These are phyloP conservation scores for Trifolium pratense DNA, from an alignment of 306 rosid genomes.

Conservation along the genomic window DNA sequence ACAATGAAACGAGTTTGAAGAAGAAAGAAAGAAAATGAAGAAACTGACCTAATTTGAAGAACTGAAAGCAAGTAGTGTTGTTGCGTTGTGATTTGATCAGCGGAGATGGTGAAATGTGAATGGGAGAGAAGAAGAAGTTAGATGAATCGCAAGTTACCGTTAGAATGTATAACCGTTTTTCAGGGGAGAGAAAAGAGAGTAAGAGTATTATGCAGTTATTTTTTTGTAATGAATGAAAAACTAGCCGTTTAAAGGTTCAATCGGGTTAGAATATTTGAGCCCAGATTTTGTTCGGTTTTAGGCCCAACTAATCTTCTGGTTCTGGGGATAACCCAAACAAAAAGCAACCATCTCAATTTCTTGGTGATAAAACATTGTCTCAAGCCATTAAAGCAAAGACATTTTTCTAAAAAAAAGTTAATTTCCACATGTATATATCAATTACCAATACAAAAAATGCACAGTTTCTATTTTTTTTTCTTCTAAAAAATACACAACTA, in stretches of 20 bases:
- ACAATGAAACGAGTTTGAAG: conserved; percentile 23
- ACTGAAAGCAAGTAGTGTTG: conserved; percentile 27
- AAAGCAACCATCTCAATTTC: too few relatives aligned
- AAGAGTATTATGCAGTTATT: neutral
- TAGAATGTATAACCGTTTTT: conserved; percentile 28
- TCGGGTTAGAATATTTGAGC: conserved; percentile 17
- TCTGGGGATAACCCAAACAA: too few relatives aligned
- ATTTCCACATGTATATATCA: too few relatives aligned
- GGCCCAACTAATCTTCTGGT: neutral
- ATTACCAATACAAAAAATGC: too few relatives aligned
- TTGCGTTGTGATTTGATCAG: neutral
- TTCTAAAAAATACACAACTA: too few relatives aligned
- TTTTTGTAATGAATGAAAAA: conserved; percentile 35
- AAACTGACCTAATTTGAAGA: conserved; percentile 52
- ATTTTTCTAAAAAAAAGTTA: too few relatives aligned
- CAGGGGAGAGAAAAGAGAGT: neutral
- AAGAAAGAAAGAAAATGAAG: conserved; percentile 21
- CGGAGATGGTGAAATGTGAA: conserved; percentile 12
- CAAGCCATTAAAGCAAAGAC: too few relatives aligned
- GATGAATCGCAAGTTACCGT: conserved; percentile 42
- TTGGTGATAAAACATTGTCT: too few relatives aligned
- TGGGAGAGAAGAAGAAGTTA: conserved; percentile 12
- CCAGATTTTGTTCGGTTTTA: neutral
- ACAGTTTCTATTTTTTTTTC: too few relatives aligned
- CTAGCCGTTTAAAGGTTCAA: conserved; percentile 51